Conservation (phyloP, 345 rosid genomes). For the Brassica napus region DNA sequence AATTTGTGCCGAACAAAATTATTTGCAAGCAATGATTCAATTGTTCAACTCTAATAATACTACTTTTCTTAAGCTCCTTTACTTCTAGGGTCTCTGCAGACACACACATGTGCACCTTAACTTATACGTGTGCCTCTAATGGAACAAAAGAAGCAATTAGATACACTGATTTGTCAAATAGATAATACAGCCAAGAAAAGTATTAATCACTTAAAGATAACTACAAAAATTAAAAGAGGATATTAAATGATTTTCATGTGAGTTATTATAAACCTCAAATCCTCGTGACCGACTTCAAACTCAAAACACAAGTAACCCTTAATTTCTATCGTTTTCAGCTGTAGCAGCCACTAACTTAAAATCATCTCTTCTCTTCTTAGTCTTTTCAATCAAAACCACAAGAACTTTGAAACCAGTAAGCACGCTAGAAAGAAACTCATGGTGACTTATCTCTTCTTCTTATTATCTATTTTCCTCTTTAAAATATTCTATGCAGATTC, state of each 20-base stretch:
- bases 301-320: background rate
- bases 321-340: constrained; percentile 14
- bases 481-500: constrained; percentile 4
- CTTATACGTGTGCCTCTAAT: constrained; percentile 29
- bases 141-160: background rate
- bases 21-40: background rate
- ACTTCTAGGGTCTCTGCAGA: constrained; percentile 28
- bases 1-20: background rate
- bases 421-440: constrained; percentile 39
- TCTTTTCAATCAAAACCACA: constrained; percentile 16
- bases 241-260: constrained; percentile 36
- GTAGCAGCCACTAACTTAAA: constrained; percentile 19
- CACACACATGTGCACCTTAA: constrained; percentile 39
- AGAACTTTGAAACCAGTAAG: constrained; percentile 28
- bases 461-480: background rate
- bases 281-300: constrained; percentile 33
- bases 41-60: background rate
- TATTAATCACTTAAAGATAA: background rate
- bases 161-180: constrained; percentile 13
- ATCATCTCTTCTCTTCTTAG: background rate
- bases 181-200: constrained; percentile 4
- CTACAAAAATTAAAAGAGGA: background rate
- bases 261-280: constrained; percentile 27
- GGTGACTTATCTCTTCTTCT: constrained; percentile 32
- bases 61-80: constrained; percentile 23